Conservation (phyloP, 345 rosid species). For the Linum trigynum region DNA sequence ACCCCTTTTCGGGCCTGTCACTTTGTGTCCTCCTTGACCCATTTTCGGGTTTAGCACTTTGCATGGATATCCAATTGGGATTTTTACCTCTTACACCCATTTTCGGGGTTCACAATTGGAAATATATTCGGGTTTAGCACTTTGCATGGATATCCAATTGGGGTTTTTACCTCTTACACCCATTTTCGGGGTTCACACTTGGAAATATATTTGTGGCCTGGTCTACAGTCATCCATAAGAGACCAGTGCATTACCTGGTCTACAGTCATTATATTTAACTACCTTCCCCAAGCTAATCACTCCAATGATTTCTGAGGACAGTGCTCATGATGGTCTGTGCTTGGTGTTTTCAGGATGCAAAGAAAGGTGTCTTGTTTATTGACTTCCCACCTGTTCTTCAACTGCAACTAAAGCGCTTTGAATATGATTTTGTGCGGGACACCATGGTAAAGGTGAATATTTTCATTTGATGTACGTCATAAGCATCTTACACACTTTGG, state of each 20-base stretch:
- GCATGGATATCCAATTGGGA: neutral
- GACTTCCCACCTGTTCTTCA: slow-evolving; percentile 89
- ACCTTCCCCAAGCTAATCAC: slow-evolving; percentile 11
- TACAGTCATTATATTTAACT: neutral
- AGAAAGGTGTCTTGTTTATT: slow-evolving; percentile 40
- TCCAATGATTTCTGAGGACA: neutral
- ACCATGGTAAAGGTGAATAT: slow-evolving; percentile 41
- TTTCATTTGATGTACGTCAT: neutral
- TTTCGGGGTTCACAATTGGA: no score
- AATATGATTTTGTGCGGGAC: slow-evolving; percentile 44
- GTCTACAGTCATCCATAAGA: neutral
- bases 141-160: neutral
- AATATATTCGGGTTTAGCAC: no score
- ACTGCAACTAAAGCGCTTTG: slow-evolving; percentile 42
- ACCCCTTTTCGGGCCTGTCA: no score
- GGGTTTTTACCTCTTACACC: neutral
- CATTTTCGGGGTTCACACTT: no score
- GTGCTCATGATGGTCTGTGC: slow-evolving; percentile 13
- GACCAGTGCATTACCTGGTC: neutral
- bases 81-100: no score
- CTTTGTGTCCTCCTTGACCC: no score
- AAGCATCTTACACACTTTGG: neutral
- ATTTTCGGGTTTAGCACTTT: no score
- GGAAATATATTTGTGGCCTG: neutral
- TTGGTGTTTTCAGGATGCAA: slow-evolving; percentile 34